phyloP scores from a whole-genome alignment of 2,329 filamentous ascomycete species.

The Fusarium citri region DNA sequence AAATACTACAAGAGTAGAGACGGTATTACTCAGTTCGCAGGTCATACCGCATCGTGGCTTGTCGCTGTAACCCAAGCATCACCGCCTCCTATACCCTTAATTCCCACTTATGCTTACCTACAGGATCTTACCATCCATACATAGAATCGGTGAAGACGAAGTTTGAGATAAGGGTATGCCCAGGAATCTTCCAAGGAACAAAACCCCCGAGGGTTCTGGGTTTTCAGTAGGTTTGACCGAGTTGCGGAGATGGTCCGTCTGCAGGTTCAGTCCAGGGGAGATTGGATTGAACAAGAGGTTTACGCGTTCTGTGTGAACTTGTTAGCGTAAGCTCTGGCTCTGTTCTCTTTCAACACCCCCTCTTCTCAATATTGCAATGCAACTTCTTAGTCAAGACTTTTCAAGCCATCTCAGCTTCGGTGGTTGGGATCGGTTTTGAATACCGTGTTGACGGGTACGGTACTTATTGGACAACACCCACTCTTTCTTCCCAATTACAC shows the following conservation, averaged over 20 bases:
- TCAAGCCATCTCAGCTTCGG: neutral
- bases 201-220: neutral
- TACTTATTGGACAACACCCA: slow-evolving; percentile 16
- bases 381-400: neutral
- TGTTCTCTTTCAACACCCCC: neutral
- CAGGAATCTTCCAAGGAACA: slow-evolving; percentile 22
- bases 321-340: neutral
- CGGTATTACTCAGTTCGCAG: neutral
- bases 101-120: slow-evolving; percentile 2
- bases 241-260: slow-evolving; percentile 2
- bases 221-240: slow-evolving; percentile 6
- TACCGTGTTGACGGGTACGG: slow-evolving; percentile 12
- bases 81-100: neutral
- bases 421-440: slow-evolving; percentile 15
- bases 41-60: slow-evolving; percentile 23
- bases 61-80: slow-evolving; percentile 19
- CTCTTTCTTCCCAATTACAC: neutral
- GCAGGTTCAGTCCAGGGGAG: slow-evolving; percentile 12
- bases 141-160: neutral
- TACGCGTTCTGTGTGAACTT: slow-evolving; percentile 9
- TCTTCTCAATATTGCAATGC: neutral
- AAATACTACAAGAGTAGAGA: neutral
- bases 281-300: neutral
- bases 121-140: neutral
- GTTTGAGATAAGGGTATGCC: neutral